Evolutionary conservation across 2,329 filamentous ascomycete genomes (phyloP).

Genomic region (Ophioceras dolichostomum): DNA sequence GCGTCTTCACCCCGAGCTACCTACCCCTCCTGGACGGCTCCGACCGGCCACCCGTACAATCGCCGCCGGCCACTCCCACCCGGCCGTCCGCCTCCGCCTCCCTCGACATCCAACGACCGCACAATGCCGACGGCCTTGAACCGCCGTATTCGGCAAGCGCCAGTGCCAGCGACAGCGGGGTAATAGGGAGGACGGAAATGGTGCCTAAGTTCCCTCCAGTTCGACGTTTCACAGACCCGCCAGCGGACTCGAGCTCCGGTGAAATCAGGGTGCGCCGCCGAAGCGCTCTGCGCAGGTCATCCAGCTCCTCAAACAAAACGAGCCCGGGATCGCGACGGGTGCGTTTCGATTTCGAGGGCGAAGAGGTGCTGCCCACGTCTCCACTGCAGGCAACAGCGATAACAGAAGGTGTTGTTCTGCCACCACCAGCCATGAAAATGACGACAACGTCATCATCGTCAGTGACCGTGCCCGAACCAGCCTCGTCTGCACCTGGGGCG

Average conservation of each 20-base stretch:
- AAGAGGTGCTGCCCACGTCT: slow-evolving; percentile 46
- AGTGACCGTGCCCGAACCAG: too few relatives aligned
- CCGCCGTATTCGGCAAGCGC: too few relatives aligned
- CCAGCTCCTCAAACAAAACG: slow-evolving; percentile 23
- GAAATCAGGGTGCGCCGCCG: slow-evolving; percentile 31
- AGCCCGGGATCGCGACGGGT: slow-evolving; percentile 31
- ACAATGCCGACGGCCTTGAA: too few relatives aligned
- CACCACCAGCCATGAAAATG: slow-evolving; percentile 5
- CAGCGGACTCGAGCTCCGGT: slow-evolving; percentile 38
- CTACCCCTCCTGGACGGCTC: slow-evolving; percentile 46
- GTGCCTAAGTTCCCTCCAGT: slow-evolving; percentile 11
- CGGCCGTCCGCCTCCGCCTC: slow-evolving; percentile 8
- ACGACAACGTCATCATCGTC: too few relatives aligned
- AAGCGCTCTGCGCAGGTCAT: slow-evolving; percentile 46
- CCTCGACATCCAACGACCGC: slow-evolving; percentile 4
- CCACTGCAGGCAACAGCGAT: slow-evolving; percentile 29
- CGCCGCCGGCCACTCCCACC: slow-evolving; percentile 7
- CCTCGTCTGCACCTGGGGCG: slow-evolving; percentile 3
- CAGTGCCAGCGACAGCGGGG: slow-evolving; percentile 8
- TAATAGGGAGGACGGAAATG: too few relatives aligned
- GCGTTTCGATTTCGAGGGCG: slow-evolving; percentile 48
- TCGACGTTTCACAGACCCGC: slow-evolving; percentile 33
- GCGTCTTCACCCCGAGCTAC: slow-evolving; percentile 50
- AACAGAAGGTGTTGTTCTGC: slow-evolving; percentile 6
- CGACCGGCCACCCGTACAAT: slow-evolving; percentile 13